Base-by-base conservation (phyloP, 371 early-diverging fungal genomes). In the Entomophthora muscae region DNA sequence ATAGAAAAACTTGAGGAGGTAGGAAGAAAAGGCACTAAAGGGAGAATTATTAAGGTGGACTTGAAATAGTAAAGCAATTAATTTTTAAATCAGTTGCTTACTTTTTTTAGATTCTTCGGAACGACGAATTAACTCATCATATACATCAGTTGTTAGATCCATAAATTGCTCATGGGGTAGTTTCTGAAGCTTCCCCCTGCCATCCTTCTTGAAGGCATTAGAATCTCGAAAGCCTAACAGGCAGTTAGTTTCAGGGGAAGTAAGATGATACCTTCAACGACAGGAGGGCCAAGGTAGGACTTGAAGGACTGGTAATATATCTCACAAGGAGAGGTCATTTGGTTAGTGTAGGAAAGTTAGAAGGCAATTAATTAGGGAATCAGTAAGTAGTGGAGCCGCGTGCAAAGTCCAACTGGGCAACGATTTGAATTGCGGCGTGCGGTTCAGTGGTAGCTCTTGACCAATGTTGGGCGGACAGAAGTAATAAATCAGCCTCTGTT, bases 71-170 rank as follows among this genome's bases (percentile, higher is more conserved):
- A 23, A 66, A 59, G 32, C 58, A 58, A 59, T 31, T 12, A 24
- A 5, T 26, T 10, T 13, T 22, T 30, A 27, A 26, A 54, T 7
- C 21, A 27, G 10, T 23, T 21, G 51, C 64, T 65, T 78, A 88
- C 88, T 76, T 65, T 83, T 79, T 54, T 70, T 70, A 42, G 75
- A 77, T 61, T 85, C 81, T 33, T 72, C 58, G 56, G 75, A 75
- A 32, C 96, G 70, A 64, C 94, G 67, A 30, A 83, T 81, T 67
- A 97, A 76, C 69, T 97, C 97, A 71, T 97, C 97, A 69, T 86
- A 92, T 0, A 97, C 95, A 74, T 97, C 94, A 10, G 90, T 95
- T 5, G 93, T 85, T 33, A 97, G 75, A 71, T 97, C 97, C 63
- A 86, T 83, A 73, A 95, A 95, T 68, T 95, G 95, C 66, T 84